Base-by-base conservation (phyloP, 2,329 filamentous ascomycete genomes). In the Neofusicoccum ribis region DNA sequence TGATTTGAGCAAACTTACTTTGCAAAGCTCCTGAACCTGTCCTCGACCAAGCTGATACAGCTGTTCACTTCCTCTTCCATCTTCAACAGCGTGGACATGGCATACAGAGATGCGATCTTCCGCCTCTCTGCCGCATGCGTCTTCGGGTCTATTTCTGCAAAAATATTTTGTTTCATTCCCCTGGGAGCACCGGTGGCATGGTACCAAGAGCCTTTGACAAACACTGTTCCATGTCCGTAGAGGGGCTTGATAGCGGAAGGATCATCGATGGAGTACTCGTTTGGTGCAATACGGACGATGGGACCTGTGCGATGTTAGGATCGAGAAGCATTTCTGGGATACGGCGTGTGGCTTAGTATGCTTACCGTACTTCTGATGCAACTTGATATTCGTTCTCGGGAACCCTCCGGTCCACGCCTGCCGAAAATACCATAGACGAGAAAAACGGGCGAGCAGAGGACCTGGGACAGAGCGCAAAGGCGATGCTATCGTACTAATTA, bases 151-250 rank as follows among this genome's bases (percentile, higher is more conserved):
- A 2, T 12, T 1, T 46, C 27, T 2, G 41, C 2, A n/a, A 59
- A 59, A 8, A 59, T 2, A 17, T 59, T 59, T 8, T 41, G 3
- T 5, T 17, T 15, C n/a, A 46, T 15, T 23, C 23, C 23, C 23
- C 23, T 23, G 7, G 56, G 56, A 3, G n/a, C 3, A 3, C 20
- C 86, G 86, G 67, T 87, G 86, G 1, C 73, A 4, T 3, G 71
- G 70, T 87, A 87, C 65, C 78, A 82, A 0, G 72, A 69, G 0
- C 83, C 78, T 70, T 88, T 87, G 0, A 74, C 71, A 62, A 87
- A 86, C 0, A 85, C 85, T 2, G 85, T 84, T 36, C 59, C 59
- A 37, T 62, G 72, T 41, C 70, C 72, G 58, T 76, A 72, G 14
- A 76, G 75, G 44, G 71, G 70, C 37, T 70, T 71, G 56, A 76